phyloP scores from a whole-genome alignment of 371 early-diverging fungal genomes.

The Capniomyces stellatus region DNA sequence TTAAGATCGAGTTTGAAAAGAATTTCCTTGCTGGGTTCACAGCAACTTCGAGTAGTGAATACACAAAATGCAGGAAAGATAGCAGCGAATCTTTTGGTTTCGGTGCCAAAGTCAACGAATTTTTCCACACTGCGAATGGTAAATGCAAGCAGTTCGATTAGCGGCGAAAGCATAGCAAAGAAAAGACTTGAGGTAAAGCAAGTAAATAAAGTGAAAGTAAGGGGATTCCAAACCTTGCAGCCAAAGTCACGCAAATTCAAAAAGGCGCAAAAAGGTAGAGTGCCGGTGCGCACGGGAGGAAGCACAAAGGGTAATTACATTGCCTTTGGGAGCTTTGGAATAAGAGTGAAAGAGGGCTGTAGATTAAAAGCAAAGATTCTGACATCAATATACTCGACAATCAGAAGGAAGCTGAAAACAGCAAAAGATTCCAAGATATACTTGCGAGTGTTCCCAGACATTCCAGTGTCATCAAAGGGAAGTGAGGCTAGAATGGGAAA shows the following conservation, averaged over 20 bases:
- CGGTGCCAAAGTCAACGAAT: too few relatives aligned
- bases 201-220: too few relatives aligned
- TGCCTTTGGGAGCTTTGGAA: constrained; percentile 75
- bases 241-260: constrained; percentile 65
- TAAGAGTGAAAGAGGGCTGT: constrained; percentile 66
- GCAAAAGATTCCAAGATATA: constrained; percentile 76
- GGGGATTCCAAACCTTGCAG: constrained; percentile 31
- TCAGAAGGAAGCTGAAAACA: constrained; percentile 62
- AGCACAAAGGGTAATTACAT: constrained; percentile 73
- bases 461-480: constrained; percentile 82
- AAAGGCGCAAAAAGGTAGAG: constrained; percentile 78
- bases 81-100: too few relatives aligned
- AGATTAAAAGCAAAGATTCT: constrained; percentile 70
- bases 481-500: constrained; percentile 93
- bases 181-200: not conserved
- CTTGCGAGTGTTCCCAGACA: constrained; percentile 79
- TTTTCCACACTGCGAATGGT: too few relatives aligned
- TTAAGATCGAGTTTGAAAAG: too few relatives aligned
- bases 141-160: not conserved
- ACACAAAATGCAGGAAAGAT: too few relatives aligned
- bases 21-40: too few relatives aligned
- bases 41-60: too few relatives aligned
- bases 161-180: not conserved
- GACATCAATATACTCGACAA: constrained; percentile 50
- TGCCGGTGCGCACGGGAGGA: constrained; percentile 61